Percentiles rank a stretch among this genome's conserved stretches.
These are phyloP conservation scores for Vitis hybrid DNA, from an alignment of 177 flowering plant species.

Conservation along the genomic window DNA sequence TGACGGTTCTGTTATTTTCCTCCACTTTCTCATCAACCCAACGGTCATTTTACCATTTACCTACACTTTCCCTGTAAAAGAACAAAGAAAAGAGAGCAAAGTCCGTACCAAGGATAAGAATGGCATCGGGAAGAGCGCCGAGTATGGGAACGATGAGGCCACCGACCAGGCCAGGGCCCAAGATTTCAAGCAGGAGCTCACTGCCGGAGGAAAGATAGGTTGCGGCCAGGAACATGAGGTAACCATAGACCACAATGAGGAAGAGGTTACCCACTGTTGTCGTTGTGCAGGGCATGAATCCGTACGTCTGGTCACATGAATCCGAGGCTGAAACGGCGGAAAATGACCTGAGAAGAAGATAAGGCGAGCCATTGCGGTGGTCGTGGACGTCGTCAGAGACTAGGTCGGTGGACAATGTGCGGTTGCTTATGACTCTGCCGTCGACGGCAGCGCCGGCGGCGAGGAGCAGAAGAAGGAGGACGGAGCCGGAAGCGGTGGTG, in stretches of 20 bases:
- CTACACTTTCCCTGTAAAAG: not conserved
- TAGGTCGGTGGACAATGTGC: slow-evolving; percentile 18
- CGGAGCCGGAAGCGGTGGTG: not conserved
- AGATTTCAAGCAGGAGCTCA: slow-evolving; percentile 66
- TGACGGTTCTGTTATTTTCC: not conserved
- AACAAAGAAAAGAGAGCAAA: not conserved
- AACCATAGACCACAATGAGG: slow-evolving; percentile 64
- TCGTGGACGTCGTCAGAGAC: slow-evolving; percentile 45
- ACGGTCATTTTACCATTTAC: not conserved
- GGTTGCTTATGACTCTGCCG: slow-evolving; percentile 19
- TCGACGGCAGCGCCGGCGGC: slow-evolving; percentile 12
- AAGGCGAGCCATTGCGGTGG: not conserved
- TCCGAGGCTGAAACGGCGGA: slow-evolving; percentile 13
- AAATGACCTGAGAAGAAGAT: not conserved
- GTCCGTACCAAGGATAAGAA: slow-evolving; percentile 60
- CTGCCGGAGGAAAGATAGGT: slow-evolving; percentile 63
- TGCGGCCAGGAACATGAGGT: slow-evolving; percentile 63
- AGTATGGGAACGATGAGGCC: slow-evolving; percentile 78
- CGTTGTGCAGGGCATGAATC: slow-evolving; percentile 68
- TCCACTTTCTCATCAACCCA: not conserved
- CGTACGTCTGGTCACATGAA: slow-evolving; percentile 70
- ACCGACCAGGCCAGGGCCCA: slow-evolving; percentile 81
- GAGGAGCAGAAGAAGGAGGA: slow-evolving; percentile 20
- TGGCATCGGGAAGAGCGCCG: slow-evolving; percentile 85
- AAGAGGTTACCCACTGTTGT: slow-evolving; percentile 60